Percentiles rank a stretch among this genome's conserved stretches.
phyloP scores from a whole-genome alignment of 2,329 filamentous ascomycete species.

The Exophiala aquamarina region DNA sequence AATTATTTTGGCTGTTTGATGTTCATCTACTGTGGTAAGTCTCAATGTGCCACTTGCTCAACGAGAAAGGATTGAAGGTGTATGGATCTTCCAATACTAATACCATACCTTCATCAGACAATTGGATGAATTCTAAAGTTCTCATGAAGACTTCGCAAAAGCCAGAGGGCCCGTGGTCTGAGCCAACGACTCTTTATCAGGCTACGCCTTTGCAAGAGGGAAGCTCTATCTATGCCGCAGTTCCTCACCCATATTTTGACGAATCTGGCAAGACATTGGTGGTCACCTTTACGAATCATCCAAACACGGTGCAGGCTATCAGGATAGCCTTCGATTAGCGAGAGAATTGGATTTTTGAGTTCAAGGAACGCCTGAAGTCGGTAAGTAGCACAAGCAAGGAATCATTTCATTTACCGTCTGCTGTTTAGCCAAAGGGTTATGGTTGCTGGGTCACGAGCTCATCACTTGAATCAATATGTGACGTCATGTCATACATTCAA shows the following conservation, averaged over 20 bases:
- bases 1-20: conserved; percentile 25
- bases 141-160: conserved; percentile 20
- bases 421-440: no score
- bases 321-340: conserved; percentile 16
- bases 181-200: conserved; percentile 25
- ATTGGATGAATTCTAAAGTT: conserved; percentile 25
- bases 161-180: conserved; percentile 30
- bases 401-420: no score
- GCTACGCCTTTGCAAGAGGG: conserved; percentile 21
- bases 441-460: no score
- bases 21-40: conserved; percentile 30
- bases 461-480: no score
- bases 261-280: conserved; percentile 26
- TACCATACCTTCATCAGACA: conserved; percentile 16
- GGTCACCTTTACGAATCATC: conserved; percentile 30
- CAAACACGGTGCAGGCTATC: conserved; percentile 29
- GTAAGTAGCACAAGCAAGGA: no score
- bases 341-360: no score
- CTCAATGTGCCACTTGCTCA: neutral
- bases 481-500: no score
- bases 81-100: neutral
- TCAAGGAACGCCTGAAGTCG: no score
- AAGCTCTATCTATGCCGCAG: conserved; percentile 27
- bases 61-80: neutral
- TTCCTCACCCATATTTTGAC: conserved; percentile 30